Conservation (phyloP, 805 yeast species). For the Zygoascus tannicola region DNA sequence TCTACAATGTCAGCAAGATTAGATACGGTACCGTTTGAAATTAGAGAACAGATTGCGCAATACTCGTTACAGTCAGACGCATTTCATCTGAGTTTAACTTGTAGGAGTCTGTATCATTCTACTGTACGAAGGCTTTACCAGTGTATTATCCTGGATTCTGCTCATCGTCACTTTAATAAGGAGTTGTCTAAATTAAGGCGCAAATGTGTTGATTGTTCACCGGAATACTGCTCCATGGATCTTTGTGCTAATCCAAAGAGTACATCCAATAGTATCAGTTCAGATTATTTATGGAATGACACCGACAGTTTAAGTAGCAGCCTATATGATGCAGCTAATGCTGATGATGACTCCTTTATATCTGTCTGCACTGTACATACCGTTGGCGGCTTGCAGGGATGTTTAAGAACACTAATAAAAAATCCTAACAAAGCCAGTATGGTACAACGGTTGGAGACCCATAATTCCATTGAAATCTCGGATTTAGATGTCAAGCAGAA, state of each 20-base stretch:
- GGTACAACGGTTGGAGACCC: constrained; percentile 19
- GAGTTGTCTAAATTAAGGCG: constrained; percentile 6
- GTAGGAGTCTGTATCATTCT: constrained; percentile 17
- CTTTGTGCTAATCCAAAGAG: background rate
- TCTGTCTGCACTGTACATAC: constrained; percentile 24
- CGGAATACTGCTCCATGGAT: background rate
- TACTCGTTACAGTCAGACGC: constrained; percentile 27
- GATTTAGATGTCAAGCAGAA: constrained; percentile 19
- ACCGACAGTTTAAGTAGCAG: background rate
- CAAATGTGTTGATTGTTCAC: background rate
- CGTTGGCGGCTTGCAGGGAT: constrained; percentile 25
- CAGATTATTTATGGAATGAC: background rate
- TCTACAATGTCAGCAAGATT: constrained; percentile 1
- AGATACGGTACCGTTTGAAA: constrained; percentile 22
- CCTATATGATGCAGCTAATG: background rate
- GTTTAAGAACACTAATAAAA: constrained; percentile 20
- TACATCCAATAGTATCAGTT: background rate
- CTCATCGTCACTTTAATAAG: constrained; percentile 22
- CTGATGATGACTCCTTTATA: background rate
- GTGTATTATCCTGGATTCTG: constrained; percentile 24
- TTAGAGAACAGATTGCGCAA: constrained; percentile 20
- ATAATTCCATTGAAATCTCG: constrained; percentile 18
- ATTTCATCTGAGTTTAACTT: constrained; percentile 23
- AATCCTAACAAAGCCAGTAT: constrained; percentile 18
- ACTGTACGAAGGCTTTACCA: constrained; percentile 22